These are phyloP conservation scores for Barnettozyma botsteinii DNA, from an alignment of 805 yeast species.

Conservation along the genomic window DNA sequence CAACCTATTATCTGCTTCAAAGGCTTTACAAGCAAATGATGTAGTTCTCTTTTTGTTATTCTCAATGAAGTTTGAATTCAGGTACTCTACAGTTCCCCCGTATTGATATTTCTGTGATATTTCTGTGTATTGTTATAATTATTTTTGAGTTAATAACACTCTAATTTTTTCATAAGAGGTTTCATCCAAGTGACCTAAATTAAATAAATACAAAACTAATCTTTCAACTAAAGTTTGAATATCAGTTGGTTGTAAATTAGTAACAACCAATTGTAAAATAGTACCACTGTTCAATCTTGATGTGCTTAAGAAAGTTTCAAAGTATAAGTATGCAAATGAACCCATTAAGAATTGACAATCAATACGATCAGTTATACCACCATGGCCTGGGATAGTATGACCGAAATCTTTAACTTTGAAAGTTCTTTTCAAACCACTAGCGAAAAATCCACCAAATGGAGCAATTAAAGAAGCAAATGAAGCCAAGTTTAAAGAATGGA, in stretches of 20 bases:
- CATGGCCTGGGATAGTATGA: slow-evolving; percentile 98
- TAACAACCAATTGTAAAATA: slow-evolving; percentile 67
- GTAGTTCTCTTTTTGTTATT: too few relatives aligned
- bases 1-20: too few relatives aligned
- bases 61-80: too few relatives aligned
- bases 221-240: slow-evolving; percentile 56
- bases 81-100: too few relatives aligned
- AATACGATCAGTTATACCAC: slow-evolving; percentile 95
- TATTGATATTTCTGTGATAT: background rate
- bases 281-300: slow-evolving; percentile 68
- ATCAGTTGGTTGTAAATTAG: slow-evolving; percentile 62
- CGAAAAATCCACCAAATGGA: slow-evolving; percentile 98
- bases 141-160: slow-evolving; percentile 2
- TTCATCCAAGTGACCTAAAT: slow-evolving; percentile 36
- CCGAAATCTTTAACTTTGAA: slow-evolving; percentile 97
- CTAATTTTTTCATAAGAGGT: slow-evolving; percentile 28
- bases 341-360: slow-evolving; percentile 99
- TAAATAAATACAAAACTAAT: slow-evolving; percentile 34
- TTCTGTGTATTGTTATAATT: background rate
- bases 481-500: slow-evolving; percentile 81
- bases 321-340: slow-evolving; percentile 85
- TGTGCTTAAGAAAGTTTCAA: slow-evolving; percentile 82
- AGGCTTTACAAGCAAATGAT: too few relatives aligned
- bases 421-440: slow-evolving; percentile 94
- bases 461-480: slow-evolving; percentile 96